A percentile compares a stretch with the other conserved stretches of the same genome.
Evolutionary conservation across 495 filamentous ascomycete species (phyloP).

Genomic region (Penicillium angulare): DNA sequence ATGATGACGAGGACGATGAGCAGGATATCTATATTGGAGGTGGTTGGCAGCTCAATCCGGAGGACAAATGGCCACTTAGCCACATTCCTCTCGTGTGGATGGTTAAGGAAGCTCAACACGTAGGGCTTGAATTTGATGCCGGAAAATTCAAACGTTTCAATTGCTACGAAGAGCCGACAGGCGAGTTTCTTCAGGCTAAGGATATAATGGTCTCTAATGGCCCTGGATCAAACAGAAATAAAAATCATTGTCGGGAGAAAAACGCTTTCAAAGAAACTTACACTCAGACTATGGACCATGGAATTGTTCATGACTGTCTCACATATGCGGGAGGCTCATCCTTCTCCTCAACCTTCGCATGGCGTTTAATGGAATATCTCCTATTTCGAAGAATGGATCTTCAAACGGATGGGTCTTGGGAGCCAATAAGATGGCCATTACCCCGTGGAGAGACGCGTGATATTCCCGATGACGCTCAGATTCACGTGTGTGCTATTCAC

Average conservation of each 20-base stretch:
- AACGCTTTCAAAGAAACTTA: conserved; percentile 10
- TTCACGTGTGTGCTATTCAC: conserved; percentile 68
- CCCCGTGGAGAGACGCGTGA: conserved; percentile 73
- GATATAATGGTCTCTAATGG: background rate
- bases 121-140: conserved; percentile 65
- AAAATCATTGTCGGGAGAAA: background rate
- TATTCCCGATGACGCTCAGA: conserved; percentile 62
- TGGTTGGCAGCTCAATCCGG: conserved; percentile 63
- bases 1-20: conserved; percentile 51
- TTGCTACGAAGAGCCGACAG: conserved; percentile 40
- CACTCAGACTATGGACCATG: conserved; percentile 25
- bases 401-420: conserved; percentile 67
- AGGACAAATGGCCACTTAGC: conserved; percentile 56
- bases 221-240: background rate
- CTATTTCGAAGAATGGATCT: conserved; percentile 79
- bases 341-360: conserved; percentile 54
- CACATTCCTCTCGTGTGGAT: conserved; percentile 78
- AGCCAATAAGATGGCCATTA: conserved; percentile 70
- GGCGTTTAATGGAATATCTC: conserved; percentile 78
- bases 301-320: conserved; percentile 70
- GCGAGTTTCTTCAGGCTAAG: background rate
- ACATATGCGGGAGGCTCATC: conserved; percentile 58
- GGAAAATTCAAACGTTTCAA: conserved; percentile 63
- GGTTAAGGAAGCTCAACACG: conserved; percentile 70
- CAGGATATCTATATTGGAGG: conserved; percentile 80